A percentile compares a stretch with the other conserved stretches of the same genome.
phyloP scores from a whole-genome alignment of 1,284 basidiomycete species.

The Kalmanozyma brasiliensis region DNA sequence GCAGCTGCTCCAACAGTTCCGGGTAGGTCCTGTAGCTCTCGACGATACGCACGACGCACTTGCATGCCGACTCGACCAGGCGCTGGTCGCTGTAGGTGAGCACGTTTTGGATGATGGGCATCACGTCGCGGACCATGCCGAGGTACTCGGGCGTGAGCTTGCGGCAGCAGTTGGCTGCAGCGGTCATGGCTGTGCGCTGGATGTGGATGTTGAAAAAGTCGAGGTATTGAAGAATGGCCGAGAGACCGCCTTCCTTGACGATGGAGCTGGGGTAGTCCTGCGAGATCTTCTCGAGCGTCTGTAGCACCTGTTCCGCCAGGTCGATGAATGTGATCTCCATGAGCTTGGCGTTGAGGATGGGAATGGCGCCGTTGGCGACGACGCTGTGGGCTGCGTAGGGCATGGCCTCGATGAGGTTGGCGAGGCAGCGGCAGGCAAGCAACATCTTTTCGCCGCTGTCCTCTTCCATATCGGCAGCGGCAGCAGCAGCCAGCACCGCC shows the following conservation, averaged over 20 bases:
- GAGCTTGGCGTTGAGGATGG: slow-evolving; percentile 62
- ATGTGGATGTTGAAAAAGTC: slow-evolving; percentile 68
- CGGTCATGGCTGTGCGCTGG: slow-evolving; percentile 65
- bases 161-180: slow-evolving; percentile 65
- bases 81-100: slow-evolving; percentile 64
- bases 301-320: slow-evolving; percentile 66
- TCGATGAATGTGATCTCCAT: slow-evolving; percentile 67
- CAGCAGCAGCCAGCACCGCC: slow-evolving; percentile 50
- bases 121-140: slow-evolving; percentile 51
- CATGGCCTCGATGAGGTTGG: slow-evolving; percentile 67
- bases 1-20: slow-evolving; percentile 60
- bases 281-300: slow-evolving; percentile 66
- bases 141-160: slow-evolving; percentile 55
- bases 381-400: slow-evolving; percentile 64
- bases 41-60: slow-evolving; percentile 59
- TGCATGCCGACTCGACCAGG: slow-evolving; percentile 65
- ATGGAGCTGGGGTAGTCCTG: slow-evolving; percentile 59
- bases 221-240: slow-evolving; percentile 65
- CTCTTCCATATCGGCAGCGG: slow-evolving; percentile 48
- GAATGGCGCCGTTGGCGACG: slow-evolving; percentile 60
- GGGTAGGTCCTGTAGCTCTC: slow-evolving; percentile 56
- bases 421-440: slow-evolving; percentile 67
- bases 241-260: slow-evolving; percentile 64
- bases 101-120: slow-evolving; percentile 64
- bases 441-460: slow-evolving; percentile 62